Evolutionary conservation across 257 asterid genomes (phyloP).

Genomic region (Przewalskia tangutica): DNA sequence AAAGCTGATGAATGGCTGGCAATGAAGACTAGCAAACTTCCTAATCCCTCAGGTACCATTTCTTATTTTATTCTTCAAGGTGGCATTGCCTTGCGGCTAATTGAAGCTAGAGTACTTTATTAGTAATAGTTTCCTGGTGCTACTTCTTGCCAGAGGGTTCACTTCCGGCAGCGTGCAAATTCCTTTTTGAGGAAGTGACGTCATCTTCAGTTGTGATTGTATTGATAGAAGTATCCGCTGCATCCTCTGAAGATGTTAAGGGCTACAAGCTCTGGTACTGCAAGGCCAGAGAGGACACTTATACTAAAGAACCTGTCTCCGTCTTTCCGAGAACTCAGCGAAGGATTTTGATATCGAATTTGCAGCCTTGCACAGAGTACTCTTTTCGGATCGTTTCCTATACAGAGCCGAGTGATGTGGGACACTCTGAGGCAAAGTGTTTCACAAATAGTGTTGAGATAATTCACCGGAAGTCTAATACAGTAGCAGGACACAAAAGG

Average conservation of each 20-base stretch:
- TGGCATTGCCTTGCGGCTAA: neutral
- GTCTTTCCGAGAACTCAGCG: conserved; percentile 70
- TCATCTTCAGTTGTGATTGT: conserved; percentile 59
- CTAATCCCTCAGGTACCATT: conserved; percentile 34
- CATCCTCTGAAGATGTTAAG: conserved; percentile 34
- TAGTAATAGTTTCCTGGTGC: neutral
- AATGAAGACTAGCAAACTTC: conserved; percentile 24
- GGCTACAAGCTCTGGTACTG: conserved; percentile 92
- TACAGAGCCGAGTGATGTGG: conserved; percentile 50
- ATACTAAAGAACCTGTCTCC: conserved; percentile 57
- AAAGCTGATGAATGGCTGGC: conserved; percentile 62
- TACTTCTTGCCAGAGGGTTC: conserved; percentile 52
- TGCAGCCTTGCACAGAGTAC: conserved; percentile 77
- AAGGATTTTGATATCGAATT: conserved; percentile 63
- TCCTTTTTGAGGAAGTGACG: conserved; percentile 68
- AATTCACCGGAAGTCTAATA: conserved; percentile 32
- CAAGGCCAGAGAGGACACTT: conserved; percentile 55
- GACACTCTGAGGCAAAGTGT: conserved; percentile 80
- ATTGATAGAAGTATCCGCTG: conserved; percentile 42
- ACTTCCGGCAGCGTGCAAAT: conserved; percentile 79
- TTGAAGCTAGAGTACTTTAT: neutral
- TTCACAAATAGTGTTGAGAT: conserved; percentile 67
- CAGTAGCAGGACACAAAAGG: conserved; percentile 20
- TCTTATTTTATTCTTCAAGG: conserved; percentile 3
- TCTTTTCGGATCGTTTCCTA: conserved; percentile 65